phyloP scores from a whole-genome alignment of 768 basidiomycete species.

The Xerocomus potaroensis region DNA sequence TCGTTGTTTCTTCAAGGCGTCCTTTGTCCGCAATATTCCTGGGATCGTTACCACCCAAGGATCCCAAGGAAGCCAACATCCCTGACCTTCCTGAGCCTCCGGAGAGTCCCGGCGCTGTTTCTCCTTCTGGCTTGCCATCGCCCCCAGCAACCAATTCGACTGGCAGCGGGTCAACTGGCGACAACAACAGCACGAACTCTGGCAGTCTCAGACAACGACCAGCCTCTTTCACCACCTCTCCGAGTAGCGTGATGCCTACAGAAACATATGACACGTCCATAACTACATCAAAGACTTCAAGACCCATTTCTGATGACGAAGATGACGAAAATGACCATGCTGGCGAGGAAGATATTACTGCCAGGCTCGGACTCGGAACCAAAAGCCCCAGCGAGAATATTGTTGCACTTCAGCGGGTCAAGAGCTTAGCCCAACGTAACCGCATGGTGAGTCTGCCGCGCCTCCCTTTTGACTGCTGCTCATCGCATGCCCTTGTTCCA shows the following conservation, averaged over 20 bases:
- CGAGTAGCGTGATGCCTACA: slow-evolving; percentile 37
- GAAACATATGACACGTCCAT: slow-evolving; percentile 36
- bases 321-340: slow-evolving; percentile 46
- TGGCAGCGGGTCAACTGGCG: slow-evolving; percentile 72
- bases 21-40: slow-evolving; percentile 62
- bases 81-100: slow-evolving; percentile 72
- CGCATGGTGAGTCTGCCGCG: slow-evolving; percentile 52
- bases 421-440: slow-evolving; percentile 67
- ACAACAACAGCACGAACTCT: slow-evolving; percentile 42
- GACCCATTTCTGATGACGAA: slow-evolving; percentile 40
- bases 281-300: slow-evolving; percentile 24
- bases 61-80: slow-evolving; percentile 37
- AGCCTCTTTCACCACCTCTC: slow-evolving; percentile 23
- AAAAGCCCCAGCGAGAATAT: slow-evolving; percentile 49
- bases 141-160: slow-evolving; percentile 86
- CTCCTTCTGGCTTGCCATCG: slow-evolving; percentile 69
- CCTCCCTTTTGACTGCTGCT: slow-evolving; percentile 16
- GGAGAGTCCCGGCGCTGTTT: slow-evolving; percentile 49
- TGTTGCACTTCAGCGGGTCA: slow-evolving; percentile 61
- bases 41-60: slow-evolving; percentile 40
- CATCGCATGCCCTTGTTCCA: slow-evolving; percentile 26
- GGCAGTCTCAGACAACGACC: slow-evolving; percentile 38
- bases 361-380: slow-evolving; percentile 39
- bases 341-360: slow-evolving; percentile 63
- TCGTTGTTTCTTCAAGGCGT: slow-evolving; percentile 40